A percentile compares a stretch with the other conserved stretches of the same genome.
These are phyloP conservation scores for Ascochyta pisi DNA, from an alignment of 2,329 filamentous ascomycete genomes.

Conservation along the genomic window DNA sequence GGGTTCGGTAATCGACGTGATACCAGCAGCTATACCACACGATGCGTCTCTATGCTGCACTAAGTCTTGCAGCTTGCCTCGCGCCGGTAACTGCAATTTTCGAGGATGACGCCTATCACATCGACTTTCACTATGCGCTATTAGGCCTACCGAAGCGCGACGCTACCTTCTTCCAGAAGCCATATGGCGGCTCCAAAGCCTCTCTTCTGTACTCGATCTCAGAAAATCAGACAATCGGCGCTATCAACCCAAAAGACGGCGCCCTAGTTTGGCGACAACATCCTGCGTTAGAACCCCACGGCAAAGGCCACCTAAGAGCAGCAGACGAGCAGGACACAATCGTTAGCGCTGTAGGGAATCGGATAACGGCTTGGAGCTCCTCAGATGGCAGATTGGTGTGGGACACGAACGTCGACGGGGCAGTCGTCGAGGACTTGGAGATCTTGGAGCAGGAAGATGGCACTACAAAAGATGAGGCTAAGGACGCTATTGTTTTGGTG, in stretches of 20 bases:
- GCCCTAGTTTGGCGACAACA: conserved; percentile 85
- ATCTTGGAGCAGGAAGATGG: conserved; percentile 74
- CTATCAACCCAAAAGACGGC: conserved; percentile 87
- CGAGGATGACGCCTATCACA: conserved; percentile 85
- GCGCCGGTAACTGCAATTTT: conserved; percentile 73
- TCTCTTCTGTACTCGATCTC: conserved; percentile 91
- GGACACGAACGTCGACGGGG: conserved; percentile 67
- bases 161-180: conserved; percentile 94
- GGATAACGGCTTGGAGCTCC: conserved; percentile 83
- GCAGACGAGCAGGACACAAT: conserved; percentile 81
- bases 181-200: conserved; percentile 79
- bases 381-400: conserved; percentile 80
- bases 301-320: conserved; percentile 65
- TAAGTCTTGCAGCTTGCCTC: conserved; percentile 51
- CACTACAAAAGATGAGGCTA: conserved; percentile 54
- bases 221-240: conserved; percentile 81
- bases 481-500: conserved; percentile 75
- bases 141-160: conserved; percentile 81
- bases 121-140: conserved; percentile 92
- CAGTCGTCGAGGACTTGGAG: conserved; percentile 72
- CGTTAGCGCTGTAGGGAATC: conserved; percentile 72
- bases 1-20: conserved; percentile 6
- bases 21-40: conserved; percentile 27
- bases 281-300: conserved; percentile 56
- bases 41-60: conserved; percentile 48